Evolutionary conservation across 164 flowering plant species (phyloP).

Genomic region (Buxus sempervirens): DNA sequence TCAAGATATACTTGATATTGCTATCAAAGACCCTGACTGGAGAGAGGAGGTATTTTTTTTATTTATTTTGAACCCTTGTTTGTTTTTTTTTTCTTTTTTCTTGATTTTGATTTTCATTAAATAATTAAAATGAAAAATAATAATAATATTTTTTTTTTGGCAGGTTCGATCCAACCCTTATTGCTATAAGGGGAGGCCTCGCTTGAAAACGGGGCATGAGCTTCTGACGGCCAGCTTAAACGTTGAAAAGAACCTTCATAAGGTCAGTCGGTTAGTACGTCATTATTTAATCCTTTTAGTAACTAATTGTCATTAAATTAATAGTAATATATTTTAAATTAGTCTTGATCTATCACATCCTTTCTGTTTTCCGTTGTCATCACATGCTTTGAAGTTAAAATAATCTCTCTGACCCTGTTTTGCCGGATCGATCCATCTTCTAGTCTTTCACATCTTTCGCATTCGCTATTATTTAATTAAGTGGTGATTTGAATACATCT

Average conservation of each 20-base stretch:
- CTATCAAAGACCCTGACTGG: conserved; percentile 42
- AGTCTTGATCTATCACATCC: background rate
- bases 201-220: conserved; percentile 48
- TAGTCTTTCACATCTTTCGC: too few relatives aligned
- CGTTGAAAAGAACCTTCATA: conserved; percentile 39
- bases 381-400: too few relatives aligned
- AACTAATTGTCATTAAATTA: background rate
- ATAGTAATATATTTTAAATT: background rate
- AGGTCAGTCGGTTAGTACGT: conserved; percentile 23
- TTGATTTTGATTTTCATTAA: background rate
- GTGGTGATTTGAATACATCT: too few relatives aligned
- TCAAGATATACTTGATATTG: conserved; percentile 48
- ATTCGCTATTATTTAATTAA: too few relatives aligned
- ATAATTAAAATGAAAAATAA: background rate
- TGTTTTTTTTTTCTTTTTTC: too few relatives aligned
- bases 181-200: conserved; percentile 60
- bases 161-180: conserved; percentile 46
- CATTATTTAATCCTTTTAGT: background rate
- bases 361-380: background rate
- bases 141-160: background rate
- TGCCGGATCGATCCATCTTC: too few relatives aligned
- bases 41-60: conserved; percentile 36
- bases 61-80: too few relatives aligned
- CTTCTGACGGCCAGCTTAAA: conserved; percentile 35
- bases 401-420: too few relatives aligned